These are phyloP conservation scores for Trichosporon faecale DNA, from an alignment of 1,284 basidiomycete species.

Conservation along the genomic window DNA sequence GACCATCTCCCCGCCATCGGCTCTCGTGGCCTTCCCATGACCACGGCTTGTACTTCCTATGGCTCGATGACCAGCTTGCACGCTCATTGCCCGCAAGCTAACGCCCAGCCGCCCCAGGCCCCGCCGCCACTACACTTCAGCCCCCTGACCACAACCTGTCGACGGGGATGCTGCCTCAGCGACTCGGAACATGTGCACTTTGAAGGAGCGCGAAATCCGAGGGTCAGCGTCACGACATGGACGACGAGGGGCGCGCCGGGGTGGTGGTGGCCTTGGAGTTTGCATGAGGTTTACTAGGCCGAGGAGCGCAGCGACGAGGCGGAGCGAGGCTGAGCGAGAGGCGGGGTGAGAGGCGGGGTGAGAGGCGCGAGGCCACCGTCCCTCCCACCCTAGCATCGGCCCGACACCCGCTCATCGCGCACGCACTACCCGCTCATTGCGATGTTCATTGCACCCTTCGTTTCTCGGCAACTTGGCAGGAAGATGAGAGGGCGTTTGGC, in stretches of 20 bases:
- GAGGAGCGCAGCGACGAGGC: neutral
- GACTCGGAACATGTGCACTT: neutral
- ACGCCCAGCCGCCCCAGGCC: neutral
- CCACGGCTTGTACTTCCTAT: neutral
- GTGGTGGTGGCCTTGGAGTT: neutral
- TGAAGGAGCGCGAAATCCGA: neutral
- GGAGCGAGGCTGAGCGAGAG: neutral
- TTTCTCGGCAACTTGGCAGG: too few relatives aligned
- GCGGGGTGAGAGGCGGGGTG: neutral
- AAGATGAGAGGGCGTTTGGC: too few relatives aligned
- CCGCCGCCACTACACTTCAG: neutral
- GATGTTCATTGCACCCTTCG: too few relatives aligned
- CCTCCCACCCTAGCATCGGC: too few relatives aligned
- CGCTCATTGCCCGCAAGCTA: neutral
- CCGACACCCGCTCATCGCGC: too few relatives aligned
- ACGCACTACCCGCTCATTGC: too few relatives aligned
- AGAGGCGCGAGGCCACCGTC: too few relatives aligned
- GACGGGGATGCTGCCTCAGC: neutral
- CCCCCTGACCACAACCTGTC: neutral
- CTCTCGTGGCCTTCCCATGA: neutral
- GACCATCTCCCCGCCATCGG: neutral
- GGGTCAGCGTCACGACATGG: neutral
- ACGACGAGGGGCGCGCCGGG: neutral
- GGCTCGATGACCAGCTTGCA: too few relatives aligned
- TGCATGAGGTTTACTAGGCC: neutral